phyloP scores from a whole-genome alignment of 106 monocot genomes.

The Acorus gramineus region DNA sequence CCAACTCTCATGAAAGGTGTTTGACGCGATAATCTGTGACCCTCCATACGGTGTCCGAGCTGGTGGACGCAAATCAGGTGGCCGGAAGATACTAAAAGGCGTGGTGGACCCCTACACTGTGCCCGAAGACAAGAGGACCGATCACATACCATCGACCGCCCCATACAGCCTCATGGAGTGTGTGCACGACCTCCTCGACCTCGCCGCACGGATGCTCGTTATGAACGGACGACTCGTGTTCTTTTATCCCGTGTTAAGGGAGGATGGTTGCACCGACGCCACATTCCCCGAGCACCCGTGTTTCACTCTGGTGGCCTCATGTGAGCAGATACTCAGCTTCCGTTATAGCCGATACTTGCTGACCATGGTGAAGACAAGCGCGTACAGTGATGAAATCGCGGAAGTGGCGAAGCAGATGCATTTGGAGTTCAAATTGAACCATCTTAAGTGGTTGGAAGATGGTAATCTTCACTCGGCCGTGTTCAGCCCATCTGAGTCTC shows the following conservation, averaged over 20 bases:
- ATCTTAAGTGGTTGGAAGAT: constrained; percentile 92
- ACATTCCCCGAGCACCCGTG: constrained; percentile 82
- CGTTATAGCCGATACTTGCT: constrained; percentile 77
- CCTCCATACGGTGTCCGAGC: constrained; percentile 99
- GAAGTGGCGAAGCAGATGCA: constrained; percentile 48
- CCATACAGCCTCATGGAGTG: constrained; percentile 83
- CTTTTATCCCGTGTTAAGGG: constrained; percentile 82
- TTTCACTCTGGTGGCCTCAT: constrained; percentile 47
- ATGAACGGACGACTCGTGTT: constrained; percentile 82
- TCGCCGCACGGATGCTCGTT: constrained; percentile 78
- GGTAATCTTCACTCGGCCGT: constrained; percentile 84
- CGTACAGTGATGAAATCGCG: constrained; percentile 52
- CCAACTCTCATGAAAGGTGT: constrained; percentile 29
- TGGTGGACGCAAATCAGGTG: constrained; percentile 94
- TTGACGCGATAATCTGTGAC: constrained; percentile 97
- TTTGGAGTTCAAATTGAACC: constrained; percentile 80
- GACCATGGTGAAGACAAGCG: constrained; percentile 81
- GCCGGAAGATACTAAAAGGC: constrained; percentile 80
- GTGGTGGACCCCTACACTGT: constrained; percentile 66
- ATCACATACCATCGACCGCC: constrained; percentile 95
- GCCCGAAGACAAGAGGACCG: constrained; percentile 70
- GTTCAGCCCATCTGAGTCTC: constrained; percentile 46
- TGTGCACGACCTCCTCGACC: constrained; percentile 83
- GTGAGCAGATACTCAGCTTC: constrained; percentile 84
- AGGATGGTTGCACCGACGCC: constrained; percentile 35